Evolutionary conservation across 2,329 filamentous ascomycete genomes (phyloP).

Genomic region (Scortechinia acanthostroma): DNA sequence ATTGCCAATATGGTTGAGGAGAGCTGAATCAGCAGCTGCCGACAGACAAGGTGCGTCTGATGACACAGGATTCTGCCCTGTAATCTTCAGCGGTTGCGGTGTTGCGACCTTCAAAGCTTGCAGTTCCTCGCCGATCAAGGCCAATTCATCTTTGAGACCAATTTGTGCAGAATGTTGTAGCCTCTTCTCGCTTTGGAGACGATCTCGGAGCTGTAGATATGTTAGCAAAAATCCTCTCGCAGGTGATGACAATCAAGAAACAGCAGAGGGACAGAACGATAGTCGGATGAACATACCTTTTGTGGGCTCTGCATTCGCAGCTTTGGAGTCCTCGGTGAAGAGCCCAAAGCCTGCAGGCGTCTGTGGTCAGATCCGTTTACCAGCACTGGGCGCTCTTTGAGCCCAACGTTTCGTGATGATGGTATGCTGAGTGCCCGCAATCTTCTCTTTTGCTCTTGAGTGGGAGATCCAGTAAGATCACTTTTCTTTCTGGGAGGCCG

Average conservation of each 20-base stretch:
- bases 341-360: background rate
- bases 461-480: background rate
- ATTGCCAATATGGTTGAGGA: conserved; percentile 49
- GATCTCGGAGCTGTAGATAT: background rate
- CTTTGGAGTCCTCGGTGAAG: background rate
- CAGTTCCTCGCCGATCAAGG: background rate
- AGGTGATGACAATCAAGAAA: no score
- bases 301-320: conserved; percentile 1
- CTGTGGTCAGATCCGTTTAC: background rate
- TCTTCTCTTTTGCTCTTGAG: background rate
- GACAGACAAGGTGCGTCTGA: background rate
- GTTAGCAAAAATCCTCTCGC: background rate
- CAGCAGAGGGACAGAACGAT: no score
- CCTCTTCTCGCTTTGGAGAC: conserved; percentile 2
- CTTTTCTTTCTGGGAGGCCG: background rate
- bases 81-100: background rate
- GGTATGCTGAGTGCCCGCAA: background rate
- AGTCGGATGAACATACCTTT: background rate
- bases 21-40: conserved; percentile 23
- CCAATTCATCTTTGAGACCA: background rate
- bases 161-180: background rate
- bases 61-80: no score
- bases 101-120: background rate
- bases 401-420: background rate
- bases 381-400: background rate